These are phyloP conservation scores for Tulasnella sp. DNA, from an alignment of 768 basidiomycete genomes.

Conservation along the genomic window DNA sequence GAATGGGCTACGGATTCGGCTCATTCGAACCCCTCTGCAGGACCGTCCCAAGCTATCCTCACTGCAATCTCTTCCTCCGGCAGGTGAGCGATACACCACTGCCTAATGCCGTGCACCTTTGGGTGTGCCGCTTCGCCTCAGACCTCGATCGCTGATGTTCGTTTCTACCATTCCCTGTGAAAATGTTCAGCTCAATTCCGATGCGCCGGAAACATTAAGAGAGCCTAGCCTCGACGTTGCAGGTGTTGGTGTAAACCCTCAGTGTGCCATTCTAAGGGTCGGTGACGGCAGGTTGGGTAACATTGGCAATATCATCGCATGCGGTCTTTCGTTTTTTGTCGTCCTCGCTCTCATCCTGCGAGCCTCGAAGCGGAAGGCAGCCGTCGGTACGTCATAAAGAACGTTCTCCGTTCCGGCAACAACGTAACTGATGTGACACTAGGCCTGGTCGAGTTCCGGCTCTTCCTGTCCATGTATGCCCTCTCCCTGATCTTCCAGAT, in stretches of 20 bases:
- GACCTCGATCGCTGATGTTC: slow-evolving; percentile 32
- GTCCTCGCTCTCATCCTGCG: slow-evolving; percentile 59
- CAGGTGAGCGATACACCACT: slow-evolving; percentile 58
- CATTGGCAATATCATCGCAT: slow-evolving; percentile 83
- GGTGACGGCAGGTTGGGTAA: slow-evolving; percentile 64
- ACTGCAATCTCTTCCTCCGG: slow-evolving; percentile 94
- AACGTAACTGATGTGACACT: slow-evolving; percentile 15
- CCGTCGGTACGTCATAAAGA: slow-evolving; percentile 71
- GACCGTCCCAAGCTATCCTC: slow-evolving; percentile 76
- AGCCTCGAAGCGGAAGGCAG: slow-evolving; percentile 74
- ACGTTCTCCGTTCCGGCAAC: not conserved
- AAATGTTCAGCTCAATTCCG: slow-evolving; percentile 42
- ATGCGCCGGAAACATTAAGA: slow-evolving; percentile 44
- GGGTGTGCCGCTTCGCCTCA: slow-evolving; percentile 24
- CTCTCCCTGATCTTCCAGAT: slow-evolving; percentile 65
- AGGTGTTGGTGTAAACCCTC: slow-evolving; percentile 80
- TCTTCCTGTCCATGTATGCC: slow-evolving; percentile 62
- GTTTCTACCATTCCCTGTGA: slow-evolving; percentile 35
- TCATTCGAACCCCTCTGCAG: slow-evolving; percentile 72
- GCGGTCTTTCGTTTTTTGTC: slow-evolving; percentile 70
- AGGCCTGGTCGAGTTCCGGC: slow-evolving; percentile 76
- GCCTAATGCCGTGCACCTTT: slow-evolving; percentile 33
- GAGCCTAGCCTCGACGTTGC: slow-evolving; percentile 58
- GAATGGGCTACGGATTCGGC: slow-evolving; percentile 54
- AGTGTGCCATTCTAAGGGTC: slow-evolving; percentile 73